Percentiles rank a stretch among this genome's conserved stretches.
Evolutionary conservation across 2,329 filamentous ascomycete genomes (phyloP).

Genomic region (Diaporthe sp.): DNA sequence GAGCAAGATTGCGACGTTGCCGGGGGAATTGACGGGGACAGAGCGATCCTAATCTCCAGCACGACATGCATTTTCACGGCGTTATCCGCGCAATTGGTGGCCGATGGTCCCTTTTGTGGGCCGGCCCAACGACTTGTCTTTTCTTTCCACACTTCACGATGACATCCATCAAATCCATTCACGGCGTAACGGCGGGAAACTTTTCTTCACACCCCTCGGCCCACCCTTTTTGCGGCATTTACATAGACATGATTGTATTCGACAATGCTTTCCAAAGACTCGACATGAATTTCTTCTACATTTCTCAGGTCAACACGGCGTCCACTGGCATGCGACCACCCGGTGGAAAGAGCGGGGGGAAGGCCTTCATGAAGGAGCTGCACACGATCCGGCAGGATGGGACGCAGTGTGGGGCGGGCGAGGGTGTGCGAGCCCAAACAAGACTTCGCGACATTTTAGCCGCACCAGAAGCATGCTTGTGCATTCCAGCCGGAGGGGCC

Average conservation of each 20-base stretch:
- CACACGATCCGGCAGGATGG: conserved; percentile 23
- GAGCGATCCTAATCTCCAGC: conserved; percentile 30
- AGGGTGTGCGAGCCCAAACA: not conserved
- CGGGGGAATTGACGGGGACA: conserved; percentile 29
- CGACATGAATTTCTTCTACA: not conserved
- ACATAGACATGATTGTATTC: conserved; percentile 12
- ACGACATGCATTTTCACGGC: conserved; percentile 33
- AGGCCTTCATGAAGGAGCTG: not conserved
- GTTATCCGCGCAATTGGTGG: conserved; percentile 29
- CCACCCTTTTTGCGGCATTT: conserved; percentile 12
- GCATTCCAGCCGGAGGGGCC: not conserved
- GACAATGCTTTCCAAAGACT: not conserved
- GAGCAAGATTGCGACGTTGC: conserved; percentile 28
- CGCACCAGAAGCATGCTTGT: too few species aligned
- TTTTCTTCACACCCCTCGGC: not conserved
- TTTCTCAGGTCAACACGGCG: not conserved
- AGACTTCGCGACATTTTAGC: not conserved
- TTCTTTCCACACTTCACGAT: conserved; percentile 8
- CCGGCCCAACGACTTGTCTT: not conserved
- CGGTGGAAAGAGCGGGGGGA: not conserved
- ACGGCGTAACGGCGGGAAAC: conserved; percentile 28
- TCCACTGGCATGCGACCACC: conserved; percentile 12
- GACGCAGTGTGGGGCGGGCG: conserved; percentile 1
- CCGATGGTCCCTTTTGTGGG: conserved; percentile 25
- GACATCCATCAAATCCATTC: conserved; percentile 19